Evolutionary conservation across 2,329 filamentous ascomycete species (phyloP).

Genomic region (Neofusicoccum laricinum): DNA sequence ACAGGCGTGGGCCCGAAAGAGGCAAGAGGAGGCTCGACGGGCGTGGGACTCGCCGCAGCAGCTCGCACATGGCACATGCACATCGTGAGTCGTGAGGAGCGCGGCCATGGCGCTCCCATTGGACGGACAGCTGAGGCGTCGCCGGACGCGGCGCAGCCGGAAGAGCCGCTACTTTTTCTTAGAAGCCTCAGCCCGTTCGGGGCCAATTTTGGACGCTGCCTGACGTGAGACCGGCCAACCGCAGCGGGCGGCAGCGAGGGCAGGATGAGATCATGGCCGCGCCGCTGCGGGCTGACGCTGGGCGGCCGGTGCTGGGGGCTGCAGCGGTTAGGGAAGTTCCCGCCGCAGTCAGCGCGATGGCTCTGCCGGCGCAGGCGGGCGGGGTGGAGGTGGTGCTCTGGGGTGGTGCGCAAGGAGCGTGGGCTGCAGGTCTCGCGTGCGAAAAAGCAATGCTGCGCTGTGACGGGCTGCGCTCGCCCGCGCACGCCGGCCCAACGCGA

Average conservation of each 20-base stretch:
- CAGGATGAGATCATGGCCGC: background rate
- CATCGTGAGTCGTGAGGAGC: background rate
- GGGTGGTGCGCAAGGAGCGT: background rate
- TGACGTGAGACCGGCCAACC: constrained; percentile 4
- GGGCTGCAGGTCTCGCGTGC: background rate
- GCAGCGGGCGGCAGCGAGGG: background rate
- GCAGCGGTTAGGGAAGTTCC: background rate
- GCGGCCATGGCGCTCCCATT: background rate
- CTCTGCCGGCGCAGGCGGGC: no score
- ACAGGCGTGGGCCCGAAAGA: background rate
- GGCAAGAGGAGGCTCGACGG: background rate
- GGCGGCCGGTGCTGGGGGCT: background rate
- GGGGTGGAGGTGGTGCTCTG: no score
- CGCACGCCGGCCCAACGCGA: background rate
- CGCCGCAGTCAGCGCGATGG: background rate
- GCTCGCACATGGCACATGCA: background rate
- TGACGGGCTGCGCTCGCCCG: background rate
- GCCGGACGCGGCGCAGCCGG: background rate
- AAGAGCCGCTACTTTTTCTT: background rate
- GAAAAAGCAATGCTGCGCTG: background rate
- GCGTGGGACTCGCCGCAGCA: background rate
- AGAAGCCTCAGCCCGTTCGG: background rate
- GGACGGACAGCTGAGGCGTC: background rate
- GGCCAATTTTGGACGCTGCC: background rate
- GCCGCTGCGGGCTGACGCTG: background rate